A percentile compares a stretch with the other conserved stretches of the same genome.
Conservation (phyloP, 2,329 filamentous ascomycete species). For the Hypoxylon sp. region DNA sequence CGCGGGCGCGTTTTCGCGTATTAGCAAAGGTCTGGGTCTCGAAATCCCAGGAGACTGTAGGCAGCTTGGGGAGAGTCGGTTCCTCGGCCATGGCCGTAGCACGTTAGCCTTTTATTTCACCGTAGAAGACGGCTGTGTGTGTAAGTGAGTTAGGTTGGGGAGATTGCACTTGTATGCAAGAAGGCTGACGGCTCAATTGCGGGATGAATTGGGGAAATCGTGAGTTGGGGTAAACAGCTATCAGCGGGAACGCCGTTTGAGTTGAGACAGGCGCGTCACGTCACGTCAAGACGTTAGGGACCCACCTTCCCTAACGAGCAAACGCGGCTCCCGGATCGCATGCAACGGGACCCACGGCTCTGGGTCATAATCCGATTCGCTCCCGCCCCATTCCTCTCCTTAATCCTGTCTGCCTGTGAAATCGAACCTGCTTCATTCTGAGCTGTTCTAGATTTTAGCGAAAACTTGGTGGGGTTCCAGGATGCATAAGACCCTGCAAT, state of each 20-base stretch:
- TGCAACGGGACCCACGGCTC: conserved; percentile 23
- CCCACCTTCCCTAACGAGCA: conserved; percentile 33
- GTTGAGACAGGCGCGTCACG: conserved; percentile 26
- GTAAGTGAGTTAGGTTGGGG: not conserved
- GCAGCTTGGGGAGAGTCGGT: conserved; percentile 56
- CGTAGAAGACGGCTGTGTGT: not conserved
- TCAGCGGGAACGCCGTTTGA: conserved; percentile 15
- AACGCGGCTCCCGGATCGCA: conserved; percentile 18
- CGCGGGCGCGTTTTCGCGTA: conserved; percentile 60
- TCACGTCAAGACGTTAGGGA: conserved; percentile 15
- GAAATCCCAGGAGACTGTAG: conserved; percentile 54
- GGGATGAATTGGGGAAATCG: not conserved
- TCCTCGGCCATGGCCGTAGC: conserved; percentile 55
- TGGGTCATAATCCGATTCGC: conserved; percentile 30
- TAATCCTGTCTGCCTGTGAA: conserved; percentile 4
- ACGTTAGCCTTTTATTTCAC: not conserved
- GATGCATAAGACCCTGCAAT: not conserved
- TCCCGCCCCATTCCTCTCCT: not conserved
- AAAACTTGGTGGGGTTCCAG: not conserved
- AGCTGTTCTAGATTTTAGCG: not conserved
- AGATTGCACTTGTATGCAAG: not conserved
- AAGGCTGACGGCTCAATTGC: not conserved
- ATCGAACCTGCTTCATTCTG: not conserved
- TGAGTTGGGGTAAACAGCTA: conserved; percentile 4
- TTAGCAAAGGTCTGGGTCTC: conserved; percentile 53